Base-by-base conservation (phyloP, 495 filamentous ascomycete genomes). In the Cudoniella acicularis region DNA sequence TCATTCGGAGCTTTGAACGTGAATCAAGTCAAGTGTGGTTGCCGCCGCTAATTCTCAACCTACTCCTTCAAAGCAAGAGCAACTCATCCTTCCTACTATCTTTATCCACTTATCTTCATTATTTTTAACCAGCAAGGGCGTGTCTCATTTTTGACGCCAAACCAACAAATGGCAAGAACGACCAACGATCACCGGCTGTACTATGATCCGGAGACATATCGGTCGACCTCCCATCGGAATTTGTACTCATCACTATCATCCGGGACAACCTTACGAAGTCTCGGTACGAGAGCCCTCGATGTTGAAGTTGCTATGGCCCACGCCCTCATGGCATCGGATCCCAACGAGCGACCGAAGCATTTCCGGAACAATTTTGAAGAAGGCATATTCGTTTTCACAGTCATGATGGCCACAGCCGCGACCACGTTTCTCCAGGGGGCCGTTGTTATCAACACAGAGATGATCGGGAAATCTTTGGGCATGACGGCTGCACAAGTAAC, bases 351-450 rank as follows among this genome's bases (percentile, higher is more conserved):
- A 16, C 83, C 83, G 2, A 71, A 73, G 64, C 83, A 79, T 67
- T 84, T 88, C 62, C 78, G 56, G 23, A 84, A 77, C 42, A 80
- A 79, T 3, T 27, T 78, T 1, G 78, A 83, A 60, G 85, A 88
- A 70, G 78, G 75, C 41, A 64, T 86, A 0, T 87, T 87, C 62
- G 81, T 87, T 24, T 65, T 83, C 8, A 81, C 82, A 2, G 77
- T 80, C 4, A 85, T 84, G 17, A 81, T 87, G 75, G 81, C 84
- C n/a, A 81, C 84, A n/a, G 83, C 80, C 10, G 81, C 83, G 63
- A 73, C 77, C 1, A 77, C 83, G 1, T 83, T 86, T 59, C 74
- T 81, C 10, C 74, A 74, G 27, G 83, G 85, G 1, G 74, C 75
- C 45, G 73, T 82, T 9, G 77, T 80, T 0, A 81, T 85, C 3